Conservation (phyloP, 225 moss, liverwort and hornwort species). For the Pleurozium schreberi region DNA sequence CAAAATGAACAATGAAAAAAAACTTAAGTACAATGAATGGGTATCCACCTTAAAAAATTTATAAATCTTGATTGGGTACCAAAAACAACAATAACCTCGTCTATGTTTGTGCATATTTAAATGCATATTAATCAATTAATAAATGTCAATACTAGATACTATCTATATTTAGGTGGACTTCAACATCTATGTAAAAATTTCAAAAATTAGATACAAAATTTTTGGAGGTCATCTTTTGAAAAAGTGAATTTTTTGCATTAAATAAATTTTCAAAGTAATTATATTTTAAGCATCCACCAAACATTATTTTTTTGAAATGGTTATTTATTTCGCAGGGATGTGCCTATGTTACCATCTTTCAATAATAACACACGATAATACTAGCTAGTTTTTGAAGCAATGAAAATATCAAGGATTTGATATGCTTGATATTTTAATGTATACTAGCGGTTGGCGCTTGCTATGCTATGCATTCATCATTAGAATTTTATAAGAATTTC, state of each 20-base stretch:
- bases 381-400: background rate
- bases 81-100: too few species aligned
- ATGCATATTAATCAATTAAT: background rate
- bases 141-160: background rate
- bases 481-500: too few species aligned
- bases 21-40: background rate
- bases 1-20: too few species aligned
- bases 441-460: too few species aligned
- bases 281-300: background rate
- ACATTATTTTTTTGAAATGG: background rate
- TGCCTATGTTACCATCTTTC: background rate
- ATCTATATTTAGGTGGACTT: background rate
- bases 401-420: background rate
- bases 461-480: too few species aligned
- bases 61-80: background rate
- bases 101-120: accelerated
- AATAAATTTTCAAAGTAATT: too few species aligned
- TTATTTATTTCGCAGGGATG: background rate
- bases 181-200: accelerated
- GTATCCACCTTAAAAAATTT: background rate
- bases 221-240: too few species aligned
- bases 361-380: background rate
- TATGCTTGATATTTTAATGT: background rate
- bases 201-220: background rate
- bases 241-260: background rate